phyloP scores from a whole-genome alignment of 495 filamentous ascomycete genomes.

The Stereocaulon alpinum region DNA sequence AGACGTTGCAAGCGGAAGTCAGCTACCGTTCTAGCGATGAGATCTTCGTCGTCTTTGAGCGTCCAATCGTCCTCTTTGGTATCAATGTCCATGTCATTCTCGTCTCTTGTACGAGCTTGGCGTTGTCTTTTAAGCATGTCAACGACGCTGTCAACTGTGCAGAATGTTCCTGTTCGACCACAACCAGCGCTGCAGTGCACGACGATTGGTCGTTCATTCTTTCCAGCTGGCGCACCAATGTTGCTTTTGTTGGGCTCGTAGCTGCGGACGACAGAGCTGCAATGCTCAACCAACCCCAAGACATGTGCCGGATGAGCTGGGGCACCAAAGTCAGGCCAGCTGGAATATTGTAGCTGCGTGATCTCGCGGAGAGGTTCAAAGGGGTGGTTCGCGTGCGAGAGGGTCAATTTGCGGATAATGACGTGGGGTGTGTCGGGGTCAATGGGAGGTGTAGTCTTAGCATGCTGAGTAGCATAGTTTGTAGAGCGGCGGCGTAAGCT shows the following conservation, averaged over 20 bases:
- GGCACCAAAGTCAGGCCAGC: slow-evolving; percentile 94
- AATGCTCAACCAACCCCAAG: slow-evolving; percentile 76
- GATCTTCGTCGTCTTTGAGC: slow-evolving; percentile 51
- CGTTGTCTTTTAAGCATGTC: slow-evolving; percentile 84
- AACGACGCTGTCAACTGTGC: slow-evolving; percentile 88
- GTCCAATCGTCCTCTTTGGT: slow-evolving; percentile 42
- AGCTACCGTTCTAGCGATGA: slow-evolving; percentile 76
- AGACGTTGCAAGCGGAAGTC: slow-evolving; percentile 81
- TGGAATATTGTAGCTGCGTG: slow-evolving; percentile 86
- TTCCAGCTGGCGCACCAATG: slow-evolving; percentile 44
- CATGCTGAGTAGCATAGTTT: slow-evolving; percentile 15
- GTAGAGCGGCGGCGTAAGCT: slow-evolving; percentile 20
- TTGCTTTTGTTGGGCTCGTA: slow-evolving; percentile 23
- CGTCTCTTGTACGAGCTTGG: slow-evolving; percentile 18
- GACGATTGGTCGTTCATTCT: slow-evolving; percentile 56
- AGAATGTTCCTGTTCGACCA: slow-evolving; percentile 91
- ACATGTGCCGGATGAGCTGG: slow-evolving; percentile 82
- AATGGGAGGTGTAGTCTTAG: slow-evolving; percentile 21
- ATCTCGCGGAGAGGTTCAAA: slow-evolving; percentile 86
- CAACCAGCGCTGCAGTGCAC: slow-evolving; percentile 96
- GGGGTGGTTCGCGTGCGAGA: slow-evolving; percentile 65
- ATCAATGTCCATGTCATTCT: slow-evolving; percentile 36
- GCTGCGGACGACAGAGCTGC: slow-evolving; percentile 44
- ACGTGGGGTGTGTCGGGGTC: slow-evolving; percentile 58
- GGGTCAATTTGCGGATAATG: slow-evolving; percentile 75